These are phyloP conservation scores for Arachis hypogaea DNA, from an alignment of 306 rosid genomes.

Conservation along the genomic window DNA sequence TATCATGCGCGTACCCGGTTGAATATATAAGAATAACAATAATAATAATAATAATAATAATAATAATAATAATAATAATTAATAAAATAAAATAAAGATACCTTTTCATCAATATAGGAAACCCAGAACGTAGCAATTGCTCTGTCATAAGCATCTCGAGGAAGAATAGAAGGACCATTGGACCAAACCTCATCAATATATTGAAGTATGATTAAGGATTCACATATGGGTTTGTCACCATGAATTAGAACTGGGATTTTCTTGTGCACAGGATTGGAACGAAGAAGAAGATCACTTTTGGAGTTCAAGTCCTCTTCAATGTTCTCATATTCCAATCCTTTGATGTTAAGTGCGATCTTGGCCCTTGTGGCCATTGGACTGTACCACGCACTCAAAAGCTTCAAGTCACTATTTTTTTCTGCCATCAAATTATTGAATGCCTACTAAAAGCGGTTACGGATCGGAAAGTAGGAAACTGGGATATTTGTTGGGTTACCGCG, in stretches of 20 bases:
- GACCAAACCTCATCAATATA: conserved; percentile 64
- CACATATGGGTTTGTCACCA: conserved; percentile 51
- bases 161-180: conserved; percentile 51
- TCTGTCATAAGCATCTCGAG: conserved; percentile 56
- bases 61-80: no score
- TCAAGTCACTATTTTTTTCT: conserved; percentile 34
- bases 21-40: no score
- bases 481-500: no score
- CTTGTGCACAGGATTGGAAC: conserved; percentile 63
- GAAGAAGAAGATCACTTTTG: conserved; percentile 61
- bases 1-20: no score
- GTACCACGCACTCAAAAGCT: conserved; percentile 58
- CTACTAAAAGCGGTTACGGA: no score
- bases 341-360: conserved; percentile 52
- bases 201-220: conserved; percentile 58
- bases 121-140: conserved; percentile 68
- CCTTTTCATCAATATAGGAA: conserved; percentile 54
- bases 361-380: conserved; percentile 54
- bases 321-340: conserved; percentile 50
- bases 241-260: conserved; percentile 66
- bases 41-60: no score
- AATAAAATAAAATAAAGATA: neutral
- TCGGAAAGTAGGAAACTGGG: no score
- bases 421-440: no score
- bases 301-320: conserved; percentile 39